phyloP scores from a whole-genome alignment of 176 grass and related monocot genomes.

The Carex parvula region DNA sequence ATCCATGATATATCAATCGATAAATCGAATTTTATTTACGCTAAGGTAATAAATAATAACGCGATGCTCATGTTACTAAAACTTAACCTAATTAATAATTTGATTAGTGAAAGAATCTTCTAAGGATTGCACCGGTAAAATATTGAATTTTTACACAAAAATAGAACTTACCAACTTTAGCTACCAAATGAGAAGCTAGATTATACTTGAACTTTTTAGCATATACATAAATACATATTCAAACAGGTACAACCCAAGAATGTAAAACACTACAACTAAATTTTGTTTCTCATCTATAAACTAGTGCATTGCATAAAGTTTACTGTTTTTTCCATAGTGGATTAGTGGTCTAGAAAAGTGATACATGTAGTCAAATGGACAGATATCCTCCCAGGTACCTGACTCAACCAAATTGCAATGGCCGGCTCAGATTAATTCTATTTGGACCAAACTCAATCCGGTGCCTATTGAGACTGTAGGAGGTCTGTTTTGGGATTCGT shows the following conservation, averaged over 20 bases:
- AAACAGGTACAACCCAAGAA: neutral
- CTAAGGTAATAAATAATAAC: neutral
- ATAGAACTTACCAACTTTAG: neutral
- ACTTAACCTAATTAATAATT: neutral
- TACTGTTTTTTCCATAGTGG: too few relatives aligned
- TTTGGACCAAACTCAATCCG: too few relatives aligned
- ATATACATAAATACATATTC: neutral
- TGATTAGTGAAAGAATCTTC: neutral
- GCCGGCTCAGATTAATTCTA: too few relatives aligned
- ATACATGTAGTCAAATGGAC: too few relatives aligned
- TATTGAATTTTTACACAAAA: neutral
- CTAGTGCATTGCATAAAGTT: too few relatives aligned
- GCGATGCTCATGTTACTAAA: neutral
- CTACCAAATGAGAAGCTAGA: neutral
- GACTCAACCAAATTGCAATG: too few relatives aligned
- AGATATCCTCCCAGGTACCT: too few relatives aligned
- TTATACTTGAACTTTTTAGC: neutral
- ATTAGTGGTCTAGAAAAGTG: too few relatives aligned
- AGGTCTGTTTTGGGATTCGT: too few relatives aligned
- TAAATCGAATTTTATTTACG: neutral
- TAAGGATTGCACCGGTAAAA: neutral
- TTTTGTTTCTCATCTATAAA: too few relatives aligned
- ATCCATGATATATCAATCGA: neutral
- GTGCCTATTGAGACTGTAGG: too few relatives aligned
- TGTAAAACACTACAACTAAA: neutral